These are phyloP conservation scores for Aspergillus pseudoglaucus DNA, from an alignment of 2,329 filamentous ascomycete species.

Conservation along the genomic window DNA sequence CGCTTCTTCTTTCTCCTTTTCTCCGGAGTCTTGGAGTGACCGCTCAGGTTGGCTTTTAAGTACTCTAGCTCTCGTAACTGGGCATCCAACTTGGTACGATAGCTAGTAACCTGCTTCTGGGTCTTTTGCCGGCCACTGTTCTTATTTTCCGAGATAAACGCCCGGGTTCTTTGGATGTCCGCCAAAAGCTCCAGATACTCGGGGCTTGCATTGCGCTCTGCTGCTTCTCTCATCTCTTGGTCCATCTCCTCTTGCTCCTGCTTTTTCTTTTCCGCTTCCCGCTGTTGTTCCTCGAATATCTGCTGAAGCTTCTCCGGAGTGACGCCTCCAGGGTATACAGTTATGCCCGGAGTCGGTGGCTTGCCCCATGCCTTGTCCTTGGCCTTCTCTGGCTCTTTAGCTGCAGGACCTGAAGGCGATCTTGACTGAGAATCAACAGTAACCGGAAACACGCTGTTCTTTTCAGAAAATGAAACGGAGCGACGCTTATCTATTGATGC, in stretches of 20 bases:
- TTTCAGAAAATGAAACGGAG: slow-evolving; percentile 23
- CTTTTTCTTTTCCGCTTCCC: slow-evolving; percentile 6
- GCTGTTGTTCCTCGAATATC: slow-evolving; percentile 7
- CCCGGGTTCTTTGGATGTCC: too few relatives aligned
- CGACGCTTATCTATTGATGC: slow-evolving; percentile 13
- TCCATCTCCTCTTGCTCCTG: slow-evolving; percentile 3
- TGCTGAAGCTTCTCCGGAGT: slow-evolving; percentile 4
- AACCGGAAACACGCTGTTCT: slow-evolving; percentile 9
- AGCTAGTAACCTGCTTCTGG: too few relatives aligned
- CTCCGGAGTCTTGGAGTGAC: too few relatives aligned
- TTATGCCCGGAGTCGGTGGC: slow-evolving; percentile 2
- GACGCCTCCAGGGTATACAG: slow-evolving; percentile 12
- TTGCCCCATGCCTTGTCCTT: background rate
- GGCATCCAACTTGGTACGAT: too few relatives aligned
- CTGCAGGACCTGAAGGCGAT: slow-evolving; percentile 1
- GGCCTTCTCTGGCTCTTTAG: slow-evolving; percentile 5
- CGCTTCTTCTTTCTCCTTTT: slow-evolving; percentile 6
- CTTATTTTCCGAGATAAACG: too few relatives aligned
- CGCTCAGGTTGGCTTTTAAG: too few relatives aligned
- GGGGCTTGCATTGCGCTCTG: background rate
- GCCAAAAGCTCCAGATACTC: background rate
- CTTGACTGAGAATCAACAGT: slow-evolving; percentile 2
- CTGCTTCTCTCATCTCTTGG: too few relatives aligned
- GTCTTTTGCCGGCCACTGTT: too few relatives aligned
- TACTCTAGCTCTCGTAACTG: too few relatives aligned